These are phyloP conservation scores for Porphyrellus cyaneotinctus DNA, from an alignment of 768 basidiomycete species.

Conservation along the genomic window DNA sequence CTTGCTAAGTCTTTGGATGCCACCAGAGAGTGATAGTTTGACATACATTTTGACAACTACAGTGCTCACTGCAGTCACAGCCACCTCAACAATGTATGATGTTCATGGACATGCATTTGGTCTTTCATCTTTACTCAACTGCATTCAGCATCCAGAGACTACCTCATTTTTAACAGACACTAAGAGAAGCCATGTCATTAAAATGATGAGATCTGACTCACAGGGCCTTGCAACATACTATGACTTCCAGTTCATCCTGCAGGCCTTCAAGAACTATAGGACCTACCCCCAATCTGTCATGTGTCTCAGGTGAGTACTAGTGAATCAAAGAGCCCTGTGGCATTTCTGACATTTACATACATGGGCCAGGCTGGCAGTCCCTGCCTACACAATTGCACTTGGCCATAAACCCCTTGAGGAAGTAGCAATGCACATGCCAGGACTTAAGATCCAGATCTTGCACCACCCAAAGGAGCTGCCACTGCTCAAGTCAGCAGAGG, in stretches of 20 bases:
- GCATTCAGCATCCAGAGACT: conserved; percentile 50
- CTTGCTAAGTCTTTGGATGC: conserved; percentile 12
- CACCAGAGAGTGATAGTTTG: background rate
- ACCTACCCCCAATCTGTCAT: background rate
- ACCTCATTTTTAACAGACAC: conserved; percentile 47
- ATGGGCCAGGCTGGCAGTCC: too few relatives aligned
- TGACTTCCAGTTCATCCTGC: background rate
- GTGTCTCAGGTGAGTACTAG: background rate
- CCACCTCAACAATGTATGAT: conserved; percentile 54
- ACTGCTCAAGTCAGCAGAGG: background rate
- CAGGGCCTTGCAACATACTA: background rate
- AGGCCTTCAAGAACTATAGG: background rate
- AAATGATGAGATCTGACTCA: conserved; percentile 25
- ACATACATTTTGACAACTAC: conserved; percentile 16
- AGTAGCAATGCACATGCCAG: background rate
- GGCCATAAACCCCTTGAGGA: background rate
- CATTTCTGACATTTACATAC: background rate
- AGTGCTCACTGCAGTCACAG: conserved; percentile 16
- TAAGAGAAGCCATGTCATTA: conserved; percentile 38
- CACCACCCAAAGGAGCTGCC: background rate
- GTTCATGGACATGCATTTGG: conserved; percentile 18
- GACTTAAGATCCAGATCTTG: background rate
- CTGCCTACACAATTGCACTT: too few relatives aligned
- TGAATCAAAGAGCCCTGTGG: background rate
- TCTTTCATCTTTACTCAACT: background rate